Evolutionary conservation across 257 asterid genomes (phyloP).

Genomic region (Solanum bulbocastanum): DNA sequence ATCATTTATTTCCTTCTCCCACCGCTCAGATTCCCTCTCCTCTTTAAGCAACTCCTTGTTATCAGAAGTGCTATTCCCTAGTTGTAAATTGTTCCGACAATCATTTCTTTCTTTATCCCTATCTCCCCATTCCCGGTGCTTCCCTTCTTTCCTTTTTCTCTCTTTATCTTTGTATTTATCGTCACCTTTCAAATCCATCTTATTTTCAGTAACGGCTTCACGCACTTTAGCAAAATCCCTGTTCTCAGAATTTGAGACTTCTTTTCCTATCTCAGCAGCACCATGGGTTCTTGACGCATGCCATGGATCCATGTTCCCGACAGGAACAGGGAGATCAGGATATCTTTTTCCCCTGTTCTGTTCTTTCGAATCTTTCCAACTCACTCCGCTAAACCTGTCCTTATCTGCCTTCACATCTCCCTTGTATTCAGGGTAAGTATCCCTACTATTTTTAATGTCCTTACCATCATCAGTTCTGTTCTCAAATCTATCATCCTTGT

Average conservation of each 20-base stretch:
- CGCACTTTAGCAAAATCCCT: slow-evolving; percentile 55
- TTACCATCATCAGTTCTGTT: slow-evolving; percentile 55
- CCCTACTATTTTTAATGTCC: slow-evolving; percentile 56
- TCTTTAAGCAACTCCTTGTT: slow-evolving; percentile 59
- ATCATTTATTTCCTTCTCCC: slow-evolving; percentile 75
- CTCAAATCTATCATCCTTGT: slow-evolving; percentile 37
- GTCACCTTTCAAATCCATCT: slow-evolving; percentile 66
- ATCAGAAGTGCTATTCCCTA: slow-evolving; percentile 41
- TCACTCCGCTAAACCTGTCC: slow-evolving; percentile 46
- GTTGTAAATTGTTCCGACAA: slow-evolving; percentile 49
- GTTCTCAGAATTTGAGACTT: slow-evolving; percentile 34
- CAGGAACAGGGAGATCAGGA: slow-evolving; percentile 33
- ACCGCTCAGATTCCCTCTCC: slow-evolving; percentile 68
- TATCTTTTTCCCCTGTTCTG: slow-evolving; percentile 45
- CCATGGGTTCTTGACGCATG: slow-evolving; percentile 47
- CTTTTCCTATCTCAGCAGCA: slow-evolving; percentile 48
- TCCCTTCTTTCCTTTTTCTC: slow-evolving; percentile 82
- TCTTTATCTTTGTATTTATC: slow-evolving; percentile 81
- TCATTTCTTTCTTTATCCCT: slow-evolving; percentile 82
- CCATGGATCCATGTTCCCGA: slow-evolving; percentile 52
- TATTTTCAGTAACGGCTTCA: slow-evolving; percentile 79
- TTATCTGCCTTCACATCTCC: slow-evolving; percentile 53
- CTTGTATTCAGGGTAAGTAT: slow-evolving; percentile 47
- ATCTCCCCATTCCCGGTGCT: slow-evolving; percentile 89
- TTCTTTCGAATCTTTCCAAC: slow-evolving; percentile 63